A percentile compares a stretch with the other conserved stretches of the same genome.
phyloP scores from a whole-genome alignment of 140 eudicot genomes.

The Ambrosia hybrid region DNA sequence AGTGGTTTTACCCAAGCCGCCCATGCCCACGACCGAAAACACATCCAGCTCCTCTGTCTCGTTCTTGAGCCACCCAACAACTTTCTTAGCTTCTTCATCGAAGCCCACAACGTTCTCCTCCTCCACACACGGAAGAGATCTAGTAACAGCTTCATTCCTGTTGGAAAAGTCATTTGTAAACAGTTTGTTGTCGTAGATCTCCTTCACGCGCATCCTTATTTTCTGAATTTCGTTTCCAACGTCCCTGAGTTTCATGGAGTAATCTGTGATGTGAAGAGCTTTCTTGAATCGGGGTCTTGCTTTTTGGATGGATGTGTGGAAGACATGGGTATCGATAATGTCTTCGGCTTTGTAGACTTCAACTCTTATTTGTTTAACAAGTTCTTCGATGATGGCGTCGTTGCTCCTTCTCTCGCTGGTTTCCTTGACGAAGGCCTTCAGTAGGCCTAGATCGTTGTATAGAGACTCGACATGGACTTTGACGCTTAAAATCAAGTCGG shows the following conservation, averaged over 20 bases:
- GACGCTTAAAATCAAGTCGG: slow-evolving; percentile 23
- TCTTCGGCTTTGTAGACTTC: slow-evolving; percentile 40
- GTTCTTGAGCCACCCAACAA: not conserved
- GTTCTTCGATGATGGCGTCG: slow-evolving; percentile 30
- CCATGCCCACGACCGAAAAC: slow-evolving; percentile 14
- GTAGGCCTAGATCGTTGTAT: slow-evolving; percentile 28
- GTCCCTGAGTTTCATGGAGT: slow-evolving; percentile 10
- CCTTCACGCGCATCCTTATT: slow-evolving; percentile 30
- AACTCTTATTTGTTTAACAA: slow-evolving; percentile 17
- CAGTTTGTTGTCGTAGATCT: slow-evolving; percentile 30
- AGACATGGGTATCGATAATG: slow-evolving; percentile 37
- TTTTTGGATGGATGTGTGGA: slow-evolving; percentile 23
- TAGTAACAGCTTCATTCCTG: too few relatives aligned
- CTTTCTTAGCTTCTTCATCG: slow-evolving; percentile 5
- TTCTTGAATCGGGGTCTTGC: slow-evolving; percentile 12
- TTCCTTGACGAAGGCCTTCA: slow-evolving; percentile 44
- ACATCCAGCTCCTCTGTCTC: slow-evolving; percentile 19
- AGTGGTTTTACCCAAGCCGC: not conserved
- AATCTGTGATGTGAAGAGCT: slow-evolving; percentile 20
- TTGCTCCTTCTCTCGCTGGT: slow-evolving; percentile 33
- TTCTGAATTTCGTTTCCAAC: slow-evolving; percentile 31
- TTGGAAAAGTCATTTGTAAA: not conserved
- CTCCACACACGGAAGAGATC: too few relatives aligned
- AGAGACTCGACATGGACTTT: slow-evolving; percentile 43
- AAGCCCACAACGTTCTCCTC: slow-evolving; percentile 22